A percentile compares a stretch with the other conserved stretches of the same genome.
These are phyloP conservation scores for Chlorociboria aeruginascens DNA, from an alignment of 495 filamentous ascomycete species.

Conservation along the genomic window DNA sequence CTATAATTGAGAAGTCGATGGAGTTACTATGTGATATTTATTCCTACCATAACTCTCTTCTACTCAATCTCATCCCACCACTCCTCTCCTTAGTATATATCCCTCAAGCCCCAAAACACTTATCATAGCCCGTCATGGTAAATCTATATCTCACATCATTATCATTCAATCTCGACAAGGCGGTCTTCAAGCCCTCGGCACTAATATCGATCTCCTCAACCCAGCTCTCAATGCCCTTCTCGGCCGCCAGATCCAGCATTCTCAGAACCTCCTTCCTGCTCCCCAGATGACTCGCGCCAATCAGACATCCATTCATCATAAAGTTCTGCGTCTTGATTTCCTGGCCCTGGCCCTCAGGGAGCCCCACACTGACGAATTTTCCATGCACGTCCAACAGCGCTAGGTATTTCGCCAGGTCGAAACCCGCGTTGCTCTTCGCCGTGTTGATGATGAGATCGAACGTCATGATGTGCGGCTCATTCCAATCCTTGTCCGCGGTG, in stretches of 20 bases:
- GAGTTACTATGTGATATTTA: too few species aligned
- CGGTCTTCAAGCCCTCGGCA: slow-evolving; percentile 54
- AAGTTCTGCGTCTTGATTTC: slow-evolving; percentile 67
- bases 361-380: slow-evolving; percentile 68
- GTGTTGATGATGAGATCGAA: slow-evolving; percentile 53
- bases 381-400: slow-evolving; percentile 74
- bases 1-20: too few species aligned
- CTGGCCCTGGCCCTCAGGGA: slow-evolving; percentile 71
- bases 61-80: not conserved
- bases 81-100: not conserved
- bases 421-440: slow-evolving; percentile 36
- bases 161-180: slow-evolving; percentile 54
- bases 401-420: slow-evolving; percentile 57
- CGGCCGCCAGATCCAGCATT: slow-evolving; percentile 73
- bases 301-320: slow-evolving; percentile 62
- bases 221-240: slow-evolving; percentile 72
- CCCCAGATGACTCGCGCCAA: slow-evolving; percentile 74
- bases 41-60: not conserved
- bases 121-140: slow-evolving; percentile 33
- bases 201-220: slow-evolving; percentile 67
- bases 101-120: slow-evolving; percentile 20
- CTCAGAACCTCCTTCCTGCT: slow-evolving; percentile 66
- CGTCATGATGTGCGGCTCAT: slow-evolving; percentile 35
- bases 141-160: slow-evolving; percentile 52
- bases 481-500: slow-evolving; percentile 57